Conservation (phyloP, 2,329 filamentous ascomycete species). For the Venturia carpophila region DNA sequence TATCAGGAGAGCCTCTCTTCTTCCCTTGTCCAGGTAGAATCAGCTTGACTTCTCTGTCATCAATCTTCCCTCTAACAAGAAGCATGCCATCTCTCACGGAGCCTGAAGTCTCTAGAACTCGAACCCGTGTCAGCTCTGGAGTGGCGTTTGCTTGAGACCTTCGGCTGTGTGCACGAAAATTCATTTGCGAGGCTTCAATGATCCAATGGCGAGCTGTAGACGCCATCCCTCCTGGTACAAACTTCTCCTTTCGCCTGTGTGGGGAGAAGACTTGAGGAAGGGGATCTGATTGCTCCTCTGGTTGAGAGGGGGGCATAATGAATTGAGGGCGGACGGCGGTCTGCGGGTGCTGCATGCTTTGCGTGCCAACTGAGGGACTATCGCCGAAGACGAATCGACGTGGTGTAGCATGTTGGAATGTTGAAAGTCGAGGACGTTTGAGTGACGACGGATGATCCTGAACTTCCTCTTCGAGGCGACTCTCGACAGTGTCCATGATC, state of each 20-base stretch:
- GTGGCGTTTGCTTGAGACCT: not conserved
- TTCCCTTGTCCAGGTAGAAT: slow-evolving; percentile 25
- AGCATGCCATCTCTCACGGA: slow-evolving; percentile 25
- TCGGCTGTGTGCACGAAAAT: not conserved
- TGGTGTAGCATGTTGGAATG: slow-evolving; percentile 1
- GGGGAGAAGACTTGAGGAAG: slow-evolving; percentile 49
- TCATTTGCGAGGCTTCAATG: slow-evolving; percentile 30
- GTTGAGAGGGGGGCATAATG: slow-evolving; percentile 28
- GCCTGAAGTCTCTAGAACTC: slow-evolving; percentile 17
- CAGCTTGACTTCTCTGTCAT: slow-evolving; percentile 22
- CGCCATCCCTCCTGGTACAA: slow-evolving; percentile 42
- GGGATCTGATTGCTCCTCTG: slow-evolving; percentile 29
- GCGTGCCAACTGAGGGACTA: not conserved
- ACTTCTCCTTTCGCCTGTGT: slow-evolving; percentile 42
- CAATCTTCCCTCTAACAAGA: slow-evolving; percentile 23
- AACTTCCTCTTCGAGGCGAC: not conserved
- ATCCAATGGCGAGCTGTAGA: slow-evolving; percentile 44
- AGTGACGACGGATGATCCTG: slow-evolving; percentile 5
- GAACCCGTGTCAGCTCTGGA: not conserved
- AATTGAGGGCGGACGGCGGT: slow-evolving; percentile 31
- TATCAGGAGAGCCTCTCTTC: slow-evolving; percentile 23
- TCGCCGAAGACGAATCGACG: not conserved
- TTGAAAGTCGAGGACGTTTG: slow-evolving; percentile 10
- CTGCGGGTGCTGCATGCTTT: not conserved
- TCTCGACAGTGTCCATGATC: slow-evolving; percentile 9